Evolutionary conservation across 768 basidiomycete species (phyloP), one percentile per base, ranked within the genome.

Genomic region (Kwoniella europaea): DNA sequence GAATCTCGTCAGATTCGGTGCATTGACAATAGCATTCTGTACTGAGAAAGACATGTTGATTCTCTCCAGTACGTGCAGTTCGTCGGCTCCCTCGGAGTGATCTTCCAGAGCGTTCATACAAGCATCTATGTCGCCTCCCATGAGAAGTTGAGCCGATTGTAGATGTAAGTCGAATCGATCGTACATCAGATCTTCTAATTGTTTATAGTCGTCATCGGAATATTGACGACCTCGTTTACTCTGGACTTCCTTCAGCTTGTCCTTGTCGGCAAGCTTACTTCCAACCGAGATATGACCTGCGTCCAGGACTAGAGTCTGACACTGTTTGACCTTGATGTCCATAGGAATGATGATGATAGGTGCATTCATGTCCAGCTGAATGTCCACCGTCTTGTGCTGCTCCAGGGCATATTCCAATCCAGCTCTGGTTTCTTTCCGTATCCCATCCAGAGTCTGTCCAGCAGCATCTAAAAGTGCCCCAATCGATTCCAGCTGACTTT

Each of bases 261-360:
- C 86, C 85, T 98, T 93, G 77, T 92, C 89, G 3, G 90, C 97
- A 2, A 98, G 87, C 68, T 95, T 89, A 78, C 94, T 96, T 80
- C 91, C 90, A 44, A 99, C 90, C 1, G 94, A 89, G 74, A 99
- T 96, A 81, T 98, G 97, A 69, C 97, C 97, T 4, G 96, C 97
- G 81, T 98, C 97, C 63, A 98, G 86, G 16, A 98, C 89, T 63
- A 98, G 87, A 81, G 97, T 92, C 76, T 89, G 93, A 84, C 93
- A 91, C 22, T 89, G 84, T 69, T 88, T 87, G 7, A 89, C 89
- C 3, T 90, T 91, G 61, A 98, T 88, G 74, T 93, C 90, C 85
- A 98, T 96, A 1, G 97, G 97, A 63, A 98, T 88, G 76, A 99
- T 93, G 80, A 99, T 97, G 75, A 99, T 89, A 5, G 97, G 97